These are phyloP conservation scores for Clavariopsis aquatica DNA, from an alignment of 495 filamentous ascomycete species.

Conservation along the genomic window DNA sequence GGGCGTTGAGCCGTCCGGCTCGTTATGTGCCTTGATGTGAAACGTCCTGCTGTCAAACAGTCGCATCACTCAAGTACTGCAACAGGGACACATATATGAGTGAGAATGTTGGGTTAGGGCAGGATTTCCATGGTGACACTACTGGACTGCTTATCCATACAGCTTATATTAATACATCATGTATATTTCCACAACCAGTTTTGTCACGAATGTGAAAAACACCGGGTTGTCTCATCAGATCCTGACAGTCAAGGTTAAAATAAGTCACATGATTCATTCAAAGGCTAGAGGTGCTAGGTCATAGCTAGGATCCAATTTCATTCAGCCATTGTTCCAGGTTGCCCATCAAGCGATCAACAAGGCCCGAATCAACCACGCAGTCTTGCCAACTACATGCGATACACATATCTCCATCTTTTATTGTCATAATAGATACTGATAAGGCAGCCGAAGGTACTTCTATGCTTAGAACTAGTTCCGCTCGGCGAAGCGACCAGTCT, in stretches of 20 bases:
- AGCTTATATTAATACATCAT: too few species aligned
- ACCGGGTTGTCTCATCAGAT: neutral
- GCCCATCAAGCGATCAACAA: constrained; percentile 17
- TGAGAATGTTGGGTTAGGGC: too few species aligned
- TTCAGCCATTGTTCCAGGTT: constrained; percentile 23
- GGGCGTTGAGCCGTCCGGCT: too few species aligned
- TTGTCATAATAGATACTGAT: constrained; percentile 24
- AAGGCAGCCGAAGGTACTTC: constrained; percentile 19
- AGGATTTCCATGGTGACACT: too few species aligned
- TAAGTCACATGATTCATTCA: neutral
- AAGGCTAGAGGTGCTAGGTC: neutral
- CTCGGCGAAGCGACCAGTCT: constrained; percentile 18
- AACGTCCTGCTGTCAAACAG: too few species aligned
- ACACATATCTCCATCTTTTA: constrained; percentile 21
- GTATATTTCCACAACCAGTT: too few species aligned
- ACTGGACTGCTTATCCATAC: too few species aligned
- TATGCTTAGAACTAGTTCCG: constrained; percentile 16
- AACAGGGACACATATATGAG: too few species aligned
- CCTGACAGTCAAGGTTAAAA: neutral
- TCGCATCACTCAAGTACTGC: too few species aligned
- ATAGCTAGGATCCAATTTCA: constrained; percentile 10
- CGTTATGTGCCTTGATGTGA: too few species aligned
- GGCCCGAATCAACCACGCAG: constrained; percentile 9
- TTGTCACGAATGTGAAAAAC: too few species aligned
- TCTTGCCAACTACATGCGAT: constrained; percentile 28